Percentiles rank a stretch among this genome's conserved stretches.
Evolutionary conservation across 2,329 filamentous ascomycete genomes (phyloP).

Genomic region (Fusarium sp.): DNA sequence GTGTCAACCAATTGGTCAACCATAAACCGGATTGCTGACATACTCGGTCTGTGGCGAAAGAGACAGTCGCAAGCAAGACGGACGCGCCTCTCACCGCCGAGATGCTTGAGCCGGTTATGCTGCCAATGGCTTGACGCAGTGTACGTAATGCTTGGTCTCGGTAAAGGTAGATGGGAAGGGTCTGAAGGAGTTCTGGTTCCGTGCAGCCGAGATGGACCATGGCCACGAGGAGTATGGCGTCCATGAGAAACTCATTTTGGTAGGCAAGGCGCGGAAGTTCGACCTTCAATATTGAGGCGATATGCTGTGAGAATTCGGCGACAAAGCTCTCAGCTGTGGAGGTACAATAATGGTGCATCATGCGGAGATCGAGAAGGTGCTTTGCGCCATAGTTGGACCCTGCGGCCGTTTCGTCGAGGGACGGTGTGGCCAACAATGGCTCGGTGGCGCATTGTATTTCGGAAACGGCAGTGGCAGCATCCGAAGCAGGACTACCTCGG

Average conservation of each 20-base stretch:
- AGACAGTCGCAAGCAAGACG: not conserved
- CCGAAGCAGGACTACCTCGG: not conserved
- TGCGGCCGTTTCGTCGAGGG: not conserved
- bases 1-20: conserved; percentile 1
- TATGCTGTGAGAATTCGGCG: not conserved
- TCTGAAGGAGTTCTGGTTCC: not conserved
- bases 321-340: not conserved
- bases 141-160: conserved; percentile 1
- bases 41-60: not conserved
- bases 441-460: not conserved
- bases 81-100: not conserved
- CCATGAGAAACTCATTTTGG: not conserved
- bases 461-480: not conserved
- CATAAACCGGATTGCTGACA: not conserved
- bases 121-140: not conserved
- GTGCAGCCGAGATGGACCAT: not conserved
- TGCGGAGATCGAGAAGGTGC: not conserved
- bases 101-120: not conserved
- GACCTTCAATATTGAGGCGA: conserved; percentile 2
- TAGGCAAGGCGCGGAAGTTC: conserved; percentile 1
- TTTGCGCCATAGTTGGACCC: not conserved
- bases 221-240: conserved; percentile 2
- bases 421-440: not conserved
- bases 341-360: conserved; percentile 3
- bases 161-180: not conserved